phyloP scores from a whole-genome alignment of 352 stramenopile species.

The Pseudoperonospora humuli region DNA sequence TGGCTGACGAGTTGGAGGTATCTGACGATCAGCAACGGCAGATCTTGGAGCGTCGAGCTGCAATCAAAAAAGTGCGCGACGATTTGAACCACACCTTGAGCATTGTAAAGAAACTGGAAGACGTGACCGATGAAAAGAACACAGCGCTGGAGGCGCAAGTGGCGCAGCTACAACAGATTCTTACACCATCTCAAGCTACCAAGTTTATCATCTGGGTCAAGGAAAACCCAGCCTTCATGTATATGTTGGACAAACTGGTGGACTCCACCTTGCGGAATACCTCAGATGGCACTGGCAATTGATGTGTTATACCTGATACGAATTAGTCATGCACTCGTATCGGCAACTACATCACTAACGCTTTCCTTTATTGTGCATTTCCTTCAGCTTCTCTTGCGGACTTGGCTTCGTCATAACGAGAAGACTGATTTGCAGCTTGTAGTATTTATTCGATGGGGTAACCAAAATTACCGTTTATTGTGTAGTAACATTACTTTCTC shows the following conservation, averaged over 20 bases:
- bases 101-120: constrained; percentile 60
- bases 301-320: neutral
- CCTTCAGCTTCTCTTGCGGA: constrained; percentile 2
- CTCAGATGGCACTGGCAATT: constrained; percentile 15
- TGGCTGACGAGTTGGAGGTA: constrained; percentile 62
- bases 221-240: constrained; percentile 81
- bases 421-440: constrained; percentile 3
- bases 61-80: constrained; percentile 59
- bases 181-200: constrained; percentile 68
- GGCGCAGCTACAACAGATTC: constrained; percentile 56
- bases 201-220: constrained; percentile 87
- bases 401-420: neutral
- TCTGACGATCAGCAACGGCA: constrained; percentile 59
- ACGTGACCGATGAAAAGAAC: constrained; percentile 74
- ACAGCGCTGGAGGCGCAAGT: constrained; percentile 66
- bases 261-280: constrained; percentile 46
- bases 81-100: constrained; percentile 64
- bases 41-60: constrained; percentile 46
- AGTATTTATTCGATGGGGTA: constrained; percentile 24
- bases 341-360: neutral
- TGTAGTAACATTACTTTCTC: no score
- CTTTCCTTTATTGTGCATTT: constrained; percentile 2
- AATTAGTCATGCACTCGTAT: neutral
- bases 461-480: no score
- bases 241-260: constrained; percentile 79